Base-by-base conservation (phyloP, 345 rosid species). In the Hibiscus syriacus region DNA sequence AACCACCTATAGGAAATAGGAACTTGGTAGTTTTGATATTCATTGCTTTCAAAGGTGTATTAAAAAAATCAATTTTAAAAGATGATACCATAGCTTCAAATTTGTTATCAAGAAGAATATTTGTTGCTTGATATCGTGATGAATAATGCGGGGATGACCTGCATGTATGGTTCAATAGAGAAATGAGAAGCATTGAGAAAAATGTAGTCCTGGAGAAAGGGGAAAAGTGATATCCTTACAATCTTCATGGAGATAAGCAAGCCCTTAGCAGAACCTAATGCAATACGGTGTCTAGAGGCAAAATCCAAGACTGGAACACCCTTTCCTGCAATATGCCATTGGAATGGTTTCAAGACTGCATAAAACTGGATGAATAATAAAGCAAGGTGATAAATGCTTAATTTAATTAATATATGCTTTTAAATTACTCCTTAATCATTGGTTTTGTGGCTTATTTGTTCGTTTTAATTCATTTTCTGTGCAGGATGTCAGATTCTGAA, bases 201-300 rank as follows among this genome's bases (percentile, higher is more conserved):
- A 19, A 16, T 49, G 6, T 38, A 22, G 50, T 4, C 5, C 19
- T 14, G 14, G 60, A 45, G 1, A 67, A 45, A 45, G 43, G 34
- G 52, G 41, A 54, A 19, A 8, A 2, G n/a, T 23, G 3, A 54
- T 27, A 5, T 23, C 30, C 90, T 81, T 78, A 90, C 98, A 94
- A 68, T 94, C 99, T 81, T 94, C 99, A 39, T 94, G 99, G 64
- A 94, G 96, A 54, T 94, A 94, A 61, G 99, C 98, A 38, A 94
- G 96, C 30, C 99, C 99, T 76, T 94, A 5, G 98, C 99, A 55
- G 99, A 80, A 19, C 98, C 99, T 66, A 86, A 45, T 0, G 98
- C 99, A 63, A 94, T 91, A 7, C 83, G 83, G 59, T 89, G 78
- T 72, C 96, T 88, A 0, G 89, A 80, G 43, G 84, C 27, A 74